Evolutionary conservation across 2,329 filamentous ascomycete genomes (phyloP).

Genomic region (Dryadomyces quercus-mongolicae): DNA sequence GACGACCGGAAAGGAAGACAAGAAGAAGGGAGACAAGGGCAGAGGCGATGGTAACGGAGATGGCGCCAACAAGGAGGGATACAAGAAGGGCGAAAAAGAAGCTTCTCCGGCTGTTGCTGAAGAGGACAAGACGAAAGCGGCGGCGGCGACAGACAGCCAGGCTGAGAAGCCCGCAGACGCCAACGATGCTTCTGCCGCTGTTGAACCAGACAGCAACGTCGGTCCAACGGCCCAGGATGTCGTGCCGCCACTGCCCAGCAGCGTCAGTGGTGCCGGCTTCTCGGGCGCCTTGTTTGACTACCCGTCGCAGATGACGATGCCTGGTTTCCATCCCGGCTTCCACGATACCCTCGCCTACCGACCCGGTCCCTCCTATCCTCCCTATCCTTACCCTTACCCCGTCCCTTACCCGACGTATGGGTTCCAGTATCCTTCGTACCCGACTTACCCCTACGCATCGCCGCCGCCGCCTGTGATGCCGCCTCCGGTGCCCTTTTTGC

Average conservation of each 20-base stretch:
- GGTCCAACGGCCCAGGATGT: not conserved
- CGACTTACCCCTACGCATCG: not conserved
- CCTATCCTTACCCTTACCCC: not conserved
- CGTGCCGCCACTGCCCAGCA: not conserved
- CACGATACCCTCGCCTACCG: not conserved
- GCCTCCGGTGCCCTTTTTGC: not conserved
- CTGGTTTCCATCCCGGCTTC: not conserved
- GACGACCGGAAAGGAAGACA: not conserved
- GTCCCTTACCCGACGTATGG: not conserved
- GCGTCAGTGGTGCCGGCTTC: not conserved
- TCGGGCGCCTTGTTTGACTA: no score
- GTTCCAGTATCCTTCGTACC: not conserved
- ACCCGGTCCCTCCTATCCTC: not conserved
- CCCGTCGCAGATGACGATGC: not conserved
- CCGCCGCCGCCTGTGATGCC: not conserved
- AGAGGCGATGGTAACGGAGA: not conserved
- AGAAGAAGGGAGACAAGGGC: not conserved
- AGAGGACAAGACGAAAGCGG: not conserved
- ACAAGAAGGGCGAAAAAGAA: not conserved
- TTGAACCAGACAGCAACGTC: not conserved
- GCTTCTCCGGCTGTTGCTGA: not conserved
- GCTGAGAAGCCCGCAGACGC: not conserved
- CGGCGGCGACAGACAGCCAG: no score
- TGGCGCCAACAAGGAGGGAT: not conserved
- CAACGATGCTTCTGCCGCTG: no score